A percentile compares a stretch with the other conserved stretches of the same genome.
Conservation (phyloP, 2,329 filamentous ascomycete genomes). For the Pezicula carpinea region DNA sequence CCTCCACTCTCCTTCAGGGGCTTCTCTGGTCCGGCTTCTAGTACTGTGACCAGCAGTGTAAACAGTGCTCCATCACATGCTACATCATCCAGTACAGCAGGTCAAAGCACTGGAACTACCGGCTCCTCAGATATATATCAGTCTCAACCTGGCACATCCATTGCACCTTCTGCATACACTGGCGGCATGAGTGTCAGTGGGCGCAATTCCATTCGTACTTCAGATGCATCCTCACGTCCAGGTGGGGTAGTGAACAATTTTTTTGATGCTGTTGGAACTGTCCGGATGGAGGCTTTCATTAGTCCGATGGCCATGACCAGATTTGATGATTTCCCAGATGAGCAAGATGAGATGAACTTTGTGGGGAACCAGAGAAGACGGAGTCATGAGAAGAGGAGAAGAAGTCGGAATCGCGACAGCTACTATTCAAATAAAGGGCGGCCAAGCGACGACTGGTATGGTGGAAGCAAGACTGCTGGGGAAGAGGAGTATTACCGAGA, state of each 20-base stretch:
- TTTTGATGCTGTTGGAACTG: conserved; percentile 84
- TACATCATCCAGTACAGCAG: conserved; percentile 51
- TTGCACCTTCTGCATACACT: conserved; percentile 30
- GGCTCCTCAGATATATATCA: conserved; percentile 59
- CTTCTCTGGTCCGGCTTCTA: conserved; percentile 46
- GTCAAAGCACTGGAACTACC: conserved; percentile 51
- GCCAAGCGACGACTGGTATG: conserved; percentile 44
- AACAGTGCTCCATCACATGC: conserved; percentile 29
- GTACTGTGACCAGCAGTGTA: conserved; percentile 14
- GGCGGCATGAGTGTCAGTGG: conserved; percentile 36
- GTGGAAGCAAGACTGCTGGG: conserved; percentile 40
- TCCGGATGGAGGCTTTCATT: conserved; percentile 97
- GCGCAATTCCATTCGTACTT: conserved; percentile 27
- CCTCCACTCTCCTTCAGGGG: conserved; percentile 72
- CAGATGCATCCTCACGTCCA: conserved; percentile 25
- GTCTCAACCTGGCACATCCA: conserved; percentile 43
- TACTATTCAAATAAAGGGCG: conserved; percentile 20
- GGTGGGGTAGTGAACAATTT: conserved; percentile 43
- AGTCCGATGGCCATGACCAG: conserved; percentile 44
- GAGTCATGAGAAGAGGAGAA: conserved; percentile 22
- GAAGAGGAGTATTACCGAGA: conserved; percentile 48
- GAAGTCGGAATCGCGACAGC: conserved; percentile 25
- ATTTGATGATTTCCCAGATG: conserved; percentile 27
- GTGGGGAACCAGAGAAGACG: conserved; percentile 20
- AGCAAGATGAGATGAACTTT: conserved; percentile 28